Base-by-base conservation (phyloP, 305 asterid genomes). In the Fraxinus platypoda region DNA sequence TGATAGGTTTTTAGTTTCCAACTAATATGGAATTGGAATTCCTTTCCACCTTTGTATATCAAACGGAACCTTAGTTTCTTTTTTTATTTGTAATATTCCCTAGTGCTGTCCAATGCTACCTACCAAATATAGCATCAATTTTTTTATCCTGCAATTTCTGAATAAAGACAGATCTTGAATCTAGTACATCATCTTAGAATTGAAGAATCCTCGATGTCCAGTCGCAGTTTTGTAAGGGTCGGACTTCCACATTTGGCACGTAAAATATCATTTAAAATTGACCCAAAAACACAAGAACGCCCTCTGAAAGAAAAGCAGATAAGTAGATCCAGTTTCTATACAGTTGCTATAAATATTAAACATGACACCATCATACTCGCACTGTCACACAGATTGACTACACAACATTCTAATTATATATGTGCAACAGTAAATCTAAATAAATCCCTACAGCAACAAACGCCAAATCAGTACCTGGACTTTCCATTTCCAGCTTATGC, bases 401-500 rank as follows among this genome's bases (percentile, higher is more conserved):
- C n/a, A 0, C 19, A 52, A 64, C 33, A 64, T 64, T 62, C 31
- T 8, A 62, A 62, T 62, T 62, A 59, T 59, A 59, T 8, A 43
- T 1, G 37, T 33, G 11, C 15, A 19, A 7, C 30, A 62, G 30
- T 62, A 8, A 6, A 23, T 6, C 71, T 21, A 23, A 6, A 23
- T 2, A 34, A 34, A 34, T 34, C 37, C 37, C 37, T 5, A 34
- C 7, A 34, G 37, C 35, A 34, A 34, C 35, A 13, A 41, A n/a
- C 30, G 1, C 21, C 30, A 6, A 30, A 38, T 35, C 59, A 75
- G 41, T 86, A 93, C 99, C 98, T 78, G 92, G 86, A 80, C 78
- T 92, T 84, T 79, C 93, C 68, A 85, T 84, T 46, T 91, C 97
- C 87, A 90, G 81, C 88, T 93, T 94, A 9, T 91, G 87, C 81